Evolutionary conservation across 345 rosid species (phyloP).

Genomic region (Pistacia integerrima): DNA sequence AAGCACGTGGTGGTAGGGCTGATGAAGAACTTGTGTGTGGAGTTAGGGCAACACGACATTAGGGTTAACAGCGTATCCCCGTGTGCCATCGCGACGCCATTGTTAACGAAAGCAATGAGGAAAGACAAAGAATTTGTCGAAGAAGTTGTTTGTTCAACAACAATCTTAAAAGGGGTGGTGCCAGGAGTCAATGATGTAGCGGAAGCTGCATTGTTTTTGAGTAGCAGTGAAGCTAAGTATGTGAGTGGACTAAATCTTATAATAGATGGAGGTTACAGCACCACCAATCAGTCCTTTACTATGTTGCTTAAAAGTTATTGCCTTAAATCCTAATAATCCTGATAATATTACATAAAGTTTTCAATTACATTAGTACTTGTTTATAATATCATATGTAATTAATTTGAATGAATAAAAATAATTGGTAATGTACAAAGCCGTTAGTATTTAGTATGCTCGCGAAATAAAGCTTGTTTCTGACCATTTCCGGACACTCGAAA

Average conservation of each 20-base stretch:
- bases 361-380: too few relatives aligned
- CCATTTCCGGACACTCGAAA: too few relatives aligned
- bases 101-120: constrained; percentile 30
- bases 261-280: constrained; percentile 51
- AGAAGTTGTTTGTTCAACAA: constrained; percentile 28
- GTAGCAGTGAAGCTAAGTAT: constrained; percentile 40
- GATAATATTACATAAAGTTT: too few relatives aligned
- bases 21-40: constrained; percentile 46
- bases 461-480: too few relatives aligned
- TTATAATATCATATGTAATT: too few relatives aligned
- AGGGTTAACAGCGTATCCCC: constrained; percentile 46
- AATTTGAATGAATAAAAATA: too few relatives aligned
- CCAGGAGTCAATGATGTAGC: constrained; percentile 39
- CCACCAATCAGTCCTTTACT: constrained; percentile 35
- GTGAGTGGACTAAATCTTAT: constrained; percentile 46
- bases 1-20: constrained; percentile 53
- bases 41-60: constrained; percentile 42
- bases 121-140: constrained; percentile 25
- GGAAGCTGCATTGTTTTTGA: constrained; percentile 42
- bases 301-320: constrained; percentile 17
- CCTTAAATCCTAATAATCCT: neutral
- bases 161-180: constrained; percentile 37
- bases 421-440: too few relatives aligned
- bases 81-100: constrained; percentile 35
- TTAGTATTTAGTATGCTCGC: too few relatives aligned